Base-by-base conservation (phyloP, 257 asterid species). In the Solanum clarkiae region DNA sequence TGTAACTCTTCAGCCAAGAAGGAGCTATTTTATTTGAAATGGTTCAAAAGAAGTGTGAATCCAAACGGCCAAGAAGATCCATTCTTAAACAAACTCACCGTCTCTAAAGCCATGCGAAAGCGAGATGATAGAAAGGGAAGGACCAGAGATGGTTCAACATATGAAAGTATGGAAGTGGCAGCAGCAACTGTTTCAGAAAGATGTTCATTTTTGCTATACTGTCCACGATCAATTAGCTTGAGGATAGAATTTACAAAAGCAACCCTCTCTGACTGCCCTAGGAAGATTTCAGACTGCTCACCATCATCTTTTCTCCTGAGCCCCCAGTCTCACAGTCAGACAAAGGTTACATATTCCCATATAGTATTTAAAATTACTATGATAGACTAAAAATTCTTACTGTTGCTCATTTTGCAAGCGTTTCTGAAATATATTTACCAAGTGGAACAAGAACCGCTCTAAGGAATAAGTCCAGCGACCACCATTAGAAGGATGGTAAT, bases 401-500 rank as follows among this genome's bases (percentile, higher is more conserved):
- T 87, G 93, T 88, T 97, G 97, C 90, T 97, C 99, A 83, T 81
- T 90, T 86, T 88, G 98, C 95, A 97, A 92, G 60, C 99, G 97
- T 86, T 93, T 94, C 89, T 88, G 95, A 89, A 95, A 97, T 68
- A 81, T 82, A 87, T 86, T 86, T 88, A 97, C 99, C 92, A 95
- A 89, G 91, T 97, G 92, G 89, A 88, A 95, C 95, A 97, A 91
- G 85, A 97, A 90, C 49, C 94, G 90, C 91, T 94, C 99, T 85
- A 97, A 88, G 17, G 98, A 88, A 90, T 92, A 93, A 57, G 99
- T 95, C 99, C 99, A 97, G 75, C 97, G 97, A 84, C 99, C 99
- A 86, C 99, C 99, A 92, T 97, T 97, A 44, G 99, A 97, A 86
- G 99, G 99, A 88, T 97, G 99, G 91, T 97, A 97, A 90, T 97